Conservation (phyloP, 257 asterid genomes). For the Primulina huaijiensis region DNA sequence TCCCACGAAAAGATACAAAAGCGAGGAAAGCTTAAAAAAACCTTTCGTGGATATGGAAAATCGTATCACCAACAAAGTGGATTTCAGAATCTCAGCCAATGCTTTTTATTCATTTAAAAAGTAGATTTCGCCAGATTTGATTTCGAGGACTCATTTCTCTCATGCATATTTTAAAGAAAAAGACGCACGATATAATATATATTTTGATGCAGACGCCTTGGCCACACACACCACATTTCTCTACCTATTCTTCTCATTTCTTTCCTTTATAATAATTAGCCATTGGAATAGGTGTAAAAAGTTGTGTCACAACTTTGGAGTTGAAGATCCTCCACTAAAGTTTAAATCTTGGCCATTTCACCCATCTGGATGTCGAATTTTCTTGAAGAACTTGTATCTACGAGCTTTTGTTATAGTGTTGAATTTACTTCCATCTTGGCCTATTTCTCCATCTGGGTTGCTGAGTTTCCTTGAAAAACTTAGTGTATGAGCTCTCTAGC, state of each 20-base stretch:
- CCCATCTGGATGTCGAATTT: constrained; percentile 28
- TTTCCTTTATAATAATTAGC: constrained; percentile 2
- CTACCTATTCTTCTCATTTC: constrained; percentile 16
- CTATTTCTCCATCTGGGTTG: constrained; percentile 33
- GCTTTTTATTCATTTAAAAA: constrained; percentile 37
- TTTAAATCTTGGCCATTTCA: not conserved
- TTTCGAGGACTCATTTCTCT: constrained; percentile 38
- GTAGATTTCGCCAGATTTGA: constrained; percentile 64
- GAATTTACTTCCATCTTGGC: not conserved
- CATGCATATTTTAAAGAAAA: constrained; percentile 29
- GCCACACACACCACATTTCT: constrained; percentile 16
- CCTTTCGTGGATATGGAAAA: constrained; percentile 40
- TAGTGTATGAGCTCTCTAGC: constrained; percentile 13
- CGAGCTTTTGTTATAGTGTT: not conserved
- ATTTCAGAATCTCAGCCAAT: constrained; percentile 60
- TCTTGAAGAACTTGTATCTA: constrained; percentile 10
- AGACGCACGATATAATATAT: constrained; percentile 34
- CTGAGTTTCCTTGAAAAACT: constrained; percentile 7
- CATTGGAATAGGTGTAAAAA: not conserved
- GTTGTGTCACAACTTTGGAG: constrained; percentile 9
- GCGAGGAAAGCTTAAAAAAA: constrained; percentile 20
- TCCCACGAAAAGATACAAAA: constrained; percentile 32
- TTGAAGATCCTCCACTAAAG: constrained; percentile 22
- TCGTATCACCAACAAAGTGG: constrained; percentile 54
- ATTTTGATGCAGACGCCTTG: constrained; percentile 41